Evolutionary conservation across 768 basidiomycete species (phyloP).

Genomic region (Ephemerocybe angulata): DNA sequence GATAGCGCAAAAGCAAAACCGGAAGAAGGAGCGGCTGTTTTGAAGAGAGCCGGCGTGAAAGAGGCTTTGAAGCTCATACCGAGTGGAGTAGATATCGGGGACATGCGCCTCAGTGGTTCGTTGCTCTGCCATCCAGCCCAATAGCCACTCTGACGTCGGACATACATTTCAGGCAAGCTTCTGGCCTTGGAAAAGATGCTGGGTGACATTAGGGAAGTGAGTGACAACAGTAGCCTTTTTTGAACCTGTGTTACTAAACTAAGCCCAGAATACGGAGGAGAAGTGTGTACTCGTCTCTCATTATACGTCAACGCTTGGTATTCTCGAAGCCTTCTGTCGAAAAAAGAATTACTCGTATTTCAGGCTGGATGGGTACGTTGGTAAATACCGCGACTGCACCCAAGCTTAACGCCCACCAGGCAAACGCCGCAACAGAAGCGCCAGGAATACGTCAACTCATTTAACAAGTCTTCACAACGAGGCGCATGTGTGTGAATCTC

Average conservation of each 20-base stretch:
- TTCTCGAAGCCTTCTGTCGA: conserved; percentile 84
- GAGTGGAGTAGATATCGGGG: conserved; percentile 54
- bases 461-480: conserved; percentile 75
- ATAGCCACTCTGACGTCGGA: neutral
- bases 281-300: conserved; percentile 98
- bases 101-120: conserved; percentile 78
- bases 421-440: conserved; percentile 73
- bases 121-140: neutral
- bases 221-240: conserved; percentile 3
- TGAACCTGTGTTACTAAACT: neutral
- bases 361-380: conserved; percentile 78
- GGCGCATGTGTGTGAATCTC: conserved; percentile 54
- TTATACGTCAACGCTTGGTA: conserved; percentile 90
- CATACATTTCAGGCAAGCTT: conserved; percentile 62
- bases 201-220: conserved; percentile 53
- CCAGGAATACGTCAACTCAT: conserved; percentile 83
- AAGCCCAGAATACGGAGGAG: conserved; percentile 70
- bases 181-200: conserved; percentile 64
- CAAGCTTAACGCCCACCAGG: conserved; percentile 32
- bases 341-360: conserved; percentile 71
- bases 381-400: neutral
- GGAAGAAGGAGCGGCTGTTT: conserved; percentile 22
- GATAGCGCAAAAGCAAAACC: conserved; percentile 53
- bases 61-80: conserved; percentile 66
- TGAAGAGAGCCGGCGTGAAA: conserved; percentile 47